phyloP scores from a whole-genome alignment of 2,329 filamentous ascomycete genomes.

The Diaporthe sp. region DNA sequence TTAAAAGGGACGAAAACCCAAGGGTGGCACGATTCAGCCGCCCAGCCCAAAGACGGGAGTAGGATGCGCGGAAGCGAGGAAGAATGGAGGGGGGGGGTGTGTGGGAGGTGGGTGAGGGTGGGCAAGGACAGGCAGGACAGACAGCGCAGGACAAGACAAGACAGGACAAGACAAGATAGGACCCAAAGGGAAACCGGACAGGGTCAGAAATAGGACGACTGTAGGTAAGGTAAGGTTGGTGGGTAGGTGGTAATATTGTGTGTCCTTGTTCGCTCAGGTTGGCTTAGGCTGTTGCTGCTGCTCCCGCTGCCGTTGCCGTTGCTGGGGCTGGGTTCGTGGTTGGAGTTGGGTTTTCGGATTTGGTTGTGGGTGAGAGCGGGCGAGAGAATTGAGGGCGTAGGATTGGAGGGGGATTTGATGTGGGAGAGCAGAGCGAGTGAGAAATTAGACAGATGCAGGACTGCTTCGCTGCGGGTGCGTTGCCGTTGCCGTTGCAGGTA shows the following conservation, averaged over 20 bases:
- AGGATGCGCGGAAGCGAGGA: conserved; percentile 21
- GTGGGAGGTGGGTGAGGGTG: neutral
- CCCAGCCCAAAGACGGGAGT: conserved; percentile 26
- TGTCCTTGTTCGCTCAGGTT: conserved; percentile 17
- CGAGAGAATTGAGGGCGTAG: conserved; percentile 20
- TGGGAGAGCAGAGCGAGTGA: conserved; percentile 29
- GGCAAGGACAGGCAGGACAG: conserved; percentile 28
- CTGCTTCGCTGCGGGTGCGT: conserved; percentile 23
- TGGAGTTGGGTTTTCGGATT: neutral
- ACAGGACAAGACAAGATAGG: conserved; percentile 1
- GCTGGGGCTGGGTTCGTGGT: conserved; percentile 5
- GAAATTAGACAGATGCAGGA: conserved; percentile 38
- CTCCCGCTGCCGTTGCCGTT: neutral
- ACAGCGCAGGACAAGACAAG: neutral
- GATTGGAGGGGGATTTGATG: conserved; percentile 11
- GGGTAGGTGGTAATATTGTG: conserved; percentile 1
- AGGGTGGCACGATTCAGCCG: conserved; percentile 38
- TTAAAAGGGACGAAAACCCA: conserved; percentile 30
- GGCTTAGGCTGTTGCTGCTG: conserved; percentile 10
- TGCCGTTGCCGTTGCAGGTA: neutral
- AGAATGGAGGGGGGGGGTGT: conserved; percentile 3
- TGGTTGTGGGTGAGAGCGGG: conserved; percentile 9
- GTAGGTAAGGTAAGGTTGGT: neutral
- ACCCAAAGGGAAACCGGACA: conserved; percentile 23
- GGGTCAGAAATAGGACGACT: neutral